Evolutionary conservation across 345 rosid species (phyloP), one percentile per base, ranked within the genome.

Genomic region (Passiflora organensis): DNA sequence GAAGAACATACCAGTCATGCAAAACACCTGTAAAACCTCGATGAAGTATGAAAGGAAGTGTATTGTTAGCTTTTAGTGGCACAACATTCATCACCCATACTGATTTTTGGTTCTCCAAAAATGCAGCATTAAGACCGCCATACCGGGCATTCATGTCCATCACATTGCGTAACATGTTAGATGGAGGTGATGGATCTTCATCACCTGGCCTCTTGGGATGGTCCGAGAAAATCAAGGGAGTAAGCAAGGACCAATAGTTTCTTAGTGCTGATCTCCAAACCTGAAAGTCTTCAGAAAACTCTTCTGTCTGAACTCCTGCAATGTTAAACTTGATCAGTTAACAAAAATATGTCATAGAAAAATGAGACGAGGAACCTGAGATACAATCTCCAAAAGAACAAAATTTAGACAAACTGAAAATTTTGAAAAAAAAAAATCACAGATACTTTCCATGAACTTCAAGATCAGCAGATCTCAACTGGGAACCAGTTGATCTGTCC

Each of bases 121-220:
- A 80, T 25, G 95, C 99, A 21, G 80, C 65, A 77, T 87, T 86
- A 39, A 93, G 68, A 43, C 84, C 89, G 53, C 99, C 99, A 52
- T 80, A 89, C 63, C 71, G 87, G 69, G 97, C 96, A 76, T 81
- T 86, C 99, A 93, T 86, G 76, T 89, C 99, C 96, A 93, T 89
- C 53, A 85, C 99, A 73, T 93, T 93, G 47, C 96, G 96, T 59
- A 93, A 68, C 97, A 93, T 89, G 78, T 89, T 85, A 68, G 76
- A 93, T 47, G 99, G 99, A 15, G 97, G 96, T 55, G 82, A 75
- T 20, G 97, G 99, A 66, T 86, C 99, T 71, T 93, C 97, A 79
- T 93, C 99, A 2, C 97, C 99, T 0, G 96, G 99, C 72, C 99
- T 86, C 75, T 93, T 93, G 11, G 99, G 99, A 69, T 93, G 99